A percentile compares a stretch with the other conserved stretches of the same genome.
Evolutionary conservation across 257 asterid species (phyloP).

Genomic region (Handroanthus guayacan): DNA sequence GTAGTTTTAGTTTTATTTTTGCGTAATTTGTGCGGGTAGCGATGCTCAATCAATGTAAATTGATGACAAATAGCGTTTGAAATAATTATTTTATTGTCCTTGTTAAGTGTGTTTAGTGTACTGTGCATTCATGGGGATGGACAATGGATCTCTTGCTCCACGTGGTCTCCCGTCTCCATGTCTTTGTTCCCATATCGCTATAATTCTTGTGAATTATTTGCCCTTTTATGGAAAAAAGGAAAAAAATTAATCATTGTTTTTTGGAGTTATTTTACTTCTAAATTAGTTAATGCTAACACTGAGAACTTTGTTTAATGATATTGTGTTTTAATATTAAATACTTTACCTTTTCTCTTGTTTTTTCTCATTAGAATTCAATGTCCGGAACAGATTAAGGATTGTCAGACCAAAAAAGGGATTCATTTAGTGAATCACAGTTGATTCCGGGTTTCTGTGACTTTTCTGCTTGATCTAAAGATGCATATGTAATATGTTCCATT

Average conservation of each 20-base stretch:
- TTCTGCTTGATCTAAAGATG: slow-evolving; percentile 27
- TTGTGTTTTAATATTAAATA: too few relatives aligned
- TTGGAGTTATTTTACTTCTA: slow-evolving; percentile 23
- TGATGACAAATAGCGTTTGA: slow-evolving; percentile 16
- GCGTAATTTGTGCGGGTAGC: slow-evolving; percentile 25
- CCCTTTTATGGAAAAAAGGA: slow-evolving; percentile 22
- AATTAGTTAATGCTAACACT: neutral
- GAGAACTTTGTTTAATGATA: too few relatives aligned
- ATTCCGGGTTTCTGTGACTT: slow-evolving; percentile 20
- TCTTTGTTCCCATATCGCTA: slow-evolving; percentile 36
- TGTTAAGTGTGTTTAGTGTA: slow-evolving; percentile 40
- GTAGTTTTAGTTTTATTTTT: neutral
- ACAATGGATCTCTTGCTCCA: slow-evolving; percentile 61
- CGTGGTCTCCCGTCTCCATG: slow-evolving; percentile 59
- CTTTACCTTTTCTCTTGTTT: too few relatives aligned
- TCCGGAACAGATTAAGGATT: neutral
- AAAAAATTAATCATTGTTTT: slow-evolving; percentile 34
- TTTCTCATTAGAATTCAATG: too few relatives aligned
- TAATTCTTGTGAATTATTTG: slow-evolving; percentile 40
- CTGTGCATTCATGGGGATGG: slow-evolving; percentile 68
- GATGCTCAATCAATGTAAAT: slow-evolving; percentile 35
- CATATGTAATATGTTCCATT: neutral
- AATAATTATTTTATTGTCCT: slow-evolving; percentile 28
- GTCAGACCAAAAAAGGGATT: slow-evolving; percentile 21
- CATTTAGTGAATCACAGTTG: slow-evolving; percentile 23